Percentiles rank a stretch among this genome's conserved stretches.
phyloP scores from a whole-genome alignment of 768 basidiomycete genomes.

The Fomitopsis serialis region DNA sequence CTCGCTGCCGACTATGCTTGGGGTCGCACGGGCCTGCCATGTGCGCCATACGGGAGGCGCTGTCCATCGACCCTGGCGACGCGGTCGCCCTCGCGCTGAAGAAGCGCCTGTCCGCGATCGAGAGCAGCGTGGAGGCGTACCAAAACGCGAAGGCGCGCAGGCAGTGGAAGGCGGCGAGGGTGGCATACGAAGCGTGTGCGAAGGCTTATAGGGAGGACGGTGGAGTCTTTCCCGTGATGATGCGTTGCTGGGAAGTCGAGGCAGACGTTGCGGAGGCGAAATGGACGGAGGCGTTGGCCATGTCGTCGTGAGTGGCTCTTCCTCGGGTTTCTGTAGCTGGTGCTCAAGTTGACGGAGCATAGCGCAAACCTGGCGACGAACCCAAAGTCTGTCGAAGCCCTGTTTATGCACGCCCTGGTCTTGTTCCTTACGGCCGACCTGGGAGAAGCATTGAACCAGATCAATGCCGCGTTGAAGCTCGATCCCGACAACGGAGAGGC shows the following conservation, averaged over 20 bases:
- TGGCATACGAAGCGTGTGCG: slow-evolving; percentile 1
- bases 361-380: too few species aligned
- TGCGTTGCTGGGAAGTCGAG: slow-evolving; percentile 9
- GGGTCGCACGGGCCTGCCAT: slow-evolving; percentile 2
- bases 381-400: too few species aligned
- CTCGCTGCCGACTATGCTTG: slow-evolving; percentile 4
- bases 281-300: background rate
- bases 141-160: background rate
- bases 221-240: background rate
- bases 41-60: background rate
- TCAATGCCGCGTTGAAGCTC: too few species aligned
- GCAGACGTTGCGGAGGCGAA: slow-evolving; percentile 2
- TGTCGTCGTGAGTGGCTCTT: too few species aligned
- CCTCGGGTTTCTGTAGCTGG: too few species aligned
- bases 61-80: background rate
- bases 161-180: slow-evolving; percentile 6
- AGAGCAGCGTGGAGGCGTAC: background rate
- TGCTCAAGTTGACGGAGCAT: too few species aligned
- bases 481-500: too few species aligned
- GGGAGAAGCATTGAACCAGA: too few species aligned
- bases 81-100: background rate
- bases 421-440: too few species aligned
- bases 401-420: too few species aligned
- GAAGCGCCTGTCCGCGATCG: background rate
- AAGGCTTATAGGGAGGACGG: background rate